Evolutionary conservation across 2,329 filamentous ascomycete species (phyloP).

Genomic region (Stachybotrys elegans): DNA sequence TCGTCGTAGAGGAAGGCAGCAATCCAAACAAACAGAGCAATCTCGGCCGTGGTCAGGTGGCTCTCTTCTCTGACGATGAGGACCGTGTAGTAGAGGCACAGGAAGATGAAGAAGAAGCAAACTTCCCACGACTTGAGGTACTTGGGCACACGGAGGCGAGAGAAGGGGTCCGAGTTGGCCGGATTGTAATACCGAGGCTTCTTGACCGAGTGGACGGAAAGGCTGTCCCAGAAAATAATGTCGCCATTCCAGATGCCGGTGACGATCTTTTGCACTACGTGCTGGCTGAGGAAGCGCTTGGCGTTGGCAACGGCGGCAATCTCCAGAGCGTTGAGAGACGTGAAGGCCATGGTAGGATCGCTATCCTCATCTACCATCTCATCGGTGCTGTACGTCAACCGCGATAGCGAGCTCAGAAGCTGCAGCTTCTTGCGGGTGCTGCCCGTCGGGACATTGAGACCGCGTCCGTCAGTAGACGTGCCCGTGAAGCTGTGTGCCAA

Average conservation of each 20-base stretch:
- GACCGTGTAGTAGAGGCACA: constrained; percentile 82
- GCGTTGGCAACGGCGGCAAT: constrained; percentile 77
- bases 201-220: constrained; percentile 70
- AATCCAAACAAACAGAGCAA: constrained; percentile 79
- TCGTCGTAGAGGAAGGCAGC: constrained; percentile 85
- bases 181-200: constrained; percentile 71
- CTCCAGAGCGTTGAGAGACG: constrained; percentile 78
- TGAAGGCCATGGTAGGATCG: constrained; percentile 67
- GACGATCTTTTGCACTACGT: constrained; percentile 76
- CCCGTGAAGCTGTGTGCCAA: constrained; percentile 28
- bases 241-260: constrained; percentile 82
- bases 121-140: constrained; percentile 85
- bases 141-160: constrained; percentile 69
- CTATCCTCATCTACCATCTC: constrained; percentile 32
- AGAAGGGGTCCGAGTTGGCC: constrained; percentile 64
- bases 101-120: constrained; percentile 70
- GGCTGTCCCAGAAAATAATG: constrained; percentile 78
- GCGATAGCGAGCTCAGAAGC: constrained; percentile 50
- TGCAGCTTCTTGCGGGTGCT: constrained; percentile 40
- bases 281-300: constrained; percentile 79
- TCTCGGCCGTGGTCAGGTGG: constrained; percentile 63
- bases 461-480: constrained; percentile 13
- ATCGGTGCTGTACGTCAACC: constrained; percentile 38
- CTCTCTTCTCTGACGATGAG: constrained; percentile 66
- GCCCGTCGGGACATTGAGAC: constrained; percentile 22